Percentiles rank a stretch among this genome's conserved stretches.
phyloP scores from a whole-genome alignment of 148 eudicot genomes.

The Fallopia convolvulus region DNA sequence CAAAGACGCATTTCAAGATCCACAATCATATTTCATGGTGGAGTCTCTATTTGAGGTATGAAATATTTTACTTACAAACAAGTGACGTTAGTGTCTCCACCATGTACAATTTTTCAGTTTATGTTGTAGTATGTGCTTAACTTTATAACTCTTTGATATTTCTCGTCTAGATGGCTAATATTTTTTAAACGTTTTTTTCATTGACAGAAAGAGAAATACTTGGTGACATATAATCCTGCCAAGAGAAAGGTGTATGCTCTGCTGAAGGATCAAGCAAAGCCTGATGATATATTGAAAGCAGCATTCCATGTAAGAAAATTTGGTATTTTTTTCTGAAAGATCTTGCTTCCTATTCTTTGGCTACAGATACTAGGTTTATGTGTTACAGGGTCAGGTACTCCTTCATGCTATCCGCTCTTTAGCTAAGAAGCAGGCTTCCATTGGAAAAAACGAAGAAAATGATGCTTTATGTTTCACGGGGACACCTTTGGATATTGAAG shows the following conservation, averaged over 20 bases:
- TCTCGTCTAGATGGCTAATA: background rate
- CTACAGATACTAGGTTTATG: slow-evolving; percentile 10
- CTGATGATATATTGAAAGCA: slow-evolving; percentile 92
- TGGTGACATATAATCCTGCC: slow-evolving; percentile 78
- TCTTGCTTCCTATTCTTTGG: background rate
- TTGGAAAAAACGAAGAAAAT: slow-evolving; percentile 26
- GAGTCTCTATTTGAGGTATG: slow-evolving; percentile 84
- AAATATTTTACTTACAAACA: background rate
- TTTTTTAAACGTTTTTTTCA: background rate
- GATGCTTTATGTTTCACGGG: slow-evolving; percentile 31
- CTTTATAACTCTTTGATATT: background rate
- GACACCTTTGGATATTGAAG: slow-evolving; percentile 45
- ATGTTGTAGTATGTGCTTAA: background rate
- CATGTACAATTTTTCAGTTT: background rate
- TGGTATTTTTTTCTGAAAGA: background rate
- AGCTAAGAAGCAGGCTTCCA: slow-evolving; percentile 23
- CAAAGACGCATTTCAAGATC: slow-evolving; percentile 91
- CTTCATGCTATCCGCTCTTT: slow-evolving; percentile 63
- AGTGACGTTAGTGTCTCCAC: background rate
- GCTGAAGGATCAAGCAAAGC: slow-evolving; percentile 83
- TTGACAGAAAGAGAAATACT: slow-evolving; percentile 64
- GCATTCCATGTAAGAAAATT: slow-evolving; percentile 76
- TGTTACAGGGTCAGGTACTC: slow-evolving; percentile 78
- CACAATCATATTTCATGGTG: slow-evolving; percentile 60
- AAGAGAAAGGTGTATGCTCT: slow-evolving; percentile 84